phyloP scores from a whole-genome alignment of 441 rosid genomes.

The Isatis lusitanica region DNA sequence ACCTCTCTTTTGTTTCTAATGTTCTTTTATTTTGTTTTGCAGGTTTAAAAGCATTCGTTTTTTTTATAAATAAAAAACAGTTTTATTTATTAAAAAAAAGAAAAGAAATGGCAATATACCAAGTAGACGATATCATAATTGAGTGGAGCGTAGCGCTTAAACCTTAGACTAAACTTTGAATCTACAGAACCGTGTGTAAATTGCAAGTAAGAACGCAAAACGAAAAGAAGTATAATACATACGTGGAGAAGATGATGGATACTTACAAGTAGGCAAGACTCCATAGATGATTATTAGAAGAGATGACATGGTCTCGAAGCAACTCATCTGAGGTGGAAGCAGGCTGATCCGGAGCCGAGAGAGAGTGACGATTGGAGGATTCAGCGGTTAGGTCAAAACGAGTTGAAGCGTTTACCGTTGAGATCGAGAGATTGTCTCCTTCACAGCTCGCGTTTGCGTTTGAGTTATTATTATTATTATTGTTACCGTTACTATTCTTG shows the following conservation, averaged over 20 bases:
- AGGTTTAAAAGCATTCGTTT: not conserved
- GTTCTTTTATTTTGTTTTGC: not conserved
- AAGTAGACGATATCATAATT: not conserved
- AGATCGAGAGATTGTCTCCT: constrained; percentile 64
- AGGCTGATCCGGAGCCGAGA: constrained; percentile 36
- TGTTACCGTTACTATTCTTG: constrained; percentile 23
- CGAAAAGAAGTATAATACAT: not conserved
- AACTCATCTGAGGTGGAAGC: constrained; percentile 47
- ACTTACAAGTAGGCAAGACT: constrained; percentile 69
- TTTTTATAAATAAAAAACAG: not conserved
- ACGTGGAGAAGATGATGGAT: constrained; percentile 1
- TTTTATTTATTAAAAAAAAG: not conserved
- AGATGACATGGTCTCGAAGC: constrained; percentile 50
- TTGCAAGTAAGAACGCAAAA: not conserved
- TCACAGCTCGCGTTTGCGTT: constrained; percentile 51
- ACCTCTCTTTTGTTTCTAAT: constrained; percentile 34
- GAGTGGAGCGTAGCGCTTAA: not conserved
- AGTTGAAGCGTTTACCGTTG: constrained; percentile 59
- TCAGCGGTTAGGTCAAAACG: constrained; percentile 67
- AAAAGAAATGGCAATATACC: not conserved
- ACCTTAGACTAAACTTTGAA: not conserved
- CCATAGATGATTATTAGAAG: constrained; percentile 66
- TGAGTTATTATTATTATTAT: constrained; percentile 38
- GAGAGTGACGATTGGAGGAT: constrained; percentile 45
- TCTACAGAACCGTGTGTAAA: constrained; percentile 2